Evolutionary conservation across 768 basidiomycete genomes (phyloP).

Genomic region (Xerocomellus chrysenteron): DNA sequence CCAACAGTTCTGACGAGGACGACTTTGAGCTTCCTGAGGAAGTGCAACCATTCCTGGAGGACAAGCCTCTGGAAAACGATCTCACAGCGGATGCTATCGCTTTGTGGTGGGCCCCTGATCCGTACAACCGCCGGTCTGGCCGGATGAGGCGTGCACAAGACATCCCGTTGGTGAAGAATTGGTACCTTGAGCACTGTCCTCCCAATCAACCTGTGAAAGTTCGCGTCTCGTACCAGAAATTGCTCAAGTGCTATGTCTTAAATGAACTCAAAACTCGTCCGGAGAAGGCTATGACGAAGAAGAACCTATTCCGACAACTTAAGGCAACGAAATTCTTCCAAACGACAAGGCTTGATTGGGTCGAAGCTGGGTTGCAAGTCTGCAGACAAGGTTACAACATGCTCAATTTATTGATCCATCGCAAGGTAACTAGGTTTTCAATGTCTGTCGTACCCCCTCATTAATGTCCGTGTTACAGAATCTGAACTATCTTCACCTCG

Average conservation of each 20-base stretch:
- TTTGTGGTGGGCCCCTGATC: slow-evolving; percentile 98
- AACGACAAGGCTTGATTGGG: slow-evolving; percentile 97
- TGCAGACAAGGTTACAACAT: slow-evolving; percentile 99
- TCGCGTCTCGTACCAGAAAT: slow-evolving; percentile 97
- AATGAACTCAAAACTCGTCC: slow-evolving; percentile 88
- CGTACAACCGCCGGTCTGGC: slow-evolving; percentile 90
- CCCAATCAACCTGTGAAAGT: slow-evolving; percentile 96
- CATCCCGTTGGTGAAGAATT: slow-evolving; percentile 93
- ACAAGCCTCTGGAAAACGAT: slow-evolving; percentile 81
- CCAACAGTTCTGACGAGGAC: slow-evolving; percentile 81
- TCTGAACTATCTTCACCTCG: slow-evolving; percentile 89
- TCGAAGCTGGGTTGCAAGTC: slow-evolving; percentile 97
- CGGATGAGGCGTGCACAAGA: slow-evolving; percentile 94
- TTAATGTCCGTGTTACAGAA: slow-evolving; percentile 47
- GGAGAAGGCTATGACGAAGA: slow-evolving; percentile 98
- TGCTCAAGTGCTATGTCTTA: slow-evolving; percentile 92
- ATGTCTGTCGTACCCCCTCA: neutral
- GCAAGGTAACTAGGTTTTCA: slow-evolving; percentile 59
- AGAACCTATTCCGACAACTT: slow-evolving; percentile 91
- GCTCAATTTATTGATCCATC: slow-evolving; percentile 97
- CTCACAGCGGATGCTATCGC: slow-evolving; percentile 95
- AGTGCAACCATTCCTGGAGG: slow-evolving; percentile 76
- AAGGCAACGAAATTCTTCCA: slow-evolving; percentile 99
- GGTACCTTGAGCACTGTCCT: slow-evolving; percentile 98
- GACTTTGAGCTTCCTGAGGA: slow-evolving; percentile 82